Evolutionary conservation across 225 moss, liverwort and hornwort genomes (phyloP), one percentile per base, ranked within the genome.

Genomic region (Marchantia paleacea): DNA sequence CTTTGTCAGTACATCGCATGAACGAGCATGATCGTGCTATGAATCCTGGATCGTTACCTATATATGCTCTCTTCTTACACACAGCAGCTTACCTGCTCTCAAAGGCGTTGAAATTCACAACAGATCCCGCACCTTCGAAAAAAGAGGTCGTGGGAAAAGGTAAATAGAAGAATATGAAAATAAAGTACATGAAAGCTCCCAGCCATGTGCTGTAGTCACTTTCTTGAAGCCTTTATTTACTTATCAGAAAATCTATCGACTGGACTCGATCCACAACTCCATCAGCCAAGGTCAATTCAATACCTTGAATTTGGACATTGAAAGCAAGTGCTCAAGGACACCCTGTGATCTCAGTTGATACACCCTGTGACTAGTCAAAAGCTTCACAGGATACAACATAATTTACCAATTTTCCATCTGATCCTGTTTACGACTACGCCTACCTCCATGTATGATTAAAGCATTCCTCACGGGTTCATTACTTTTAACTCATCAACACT

Each of bases 51-150:
- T 22, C 62, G 24, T 22, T 6, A 24, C 18, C n/a, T 24, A n/a
- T 6, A 24, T 62, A 19, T 62, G n/a, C 62, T 62, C 6, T 62
- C 22, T 16, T 19, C n/a, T 62, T 62, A 6, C 22, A 62, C 62
- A 62, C 62, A 62, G 62, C 62, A 62, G n/a, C n/a, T 62, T 24
- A 62, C 62, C 62, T 62, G n/a, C 62, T 62, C 62, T 62, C 60
- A 62, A 22, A 24, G 22, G 6, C 24, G 62, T 8, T 22, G 24
- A 62, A 61, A 22, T 22, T 62, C n/a, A n/a, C n/a, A 62, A 16
- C n/a, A 62, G 7, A n/a, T 62, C 62, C 14, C 24, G 62, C 24
- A n/a, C 62, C 62, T 20, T 62, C 16, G 62, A 62, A 22, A 62
- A 1, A 62, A 15, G 0, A 8, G 6, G 22, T 6, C n/a, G 16